phyloP scores from a whole-genome alignment of 2,329 filamentous ascomycete genomes.

The Xylaria sp. region DNA sequence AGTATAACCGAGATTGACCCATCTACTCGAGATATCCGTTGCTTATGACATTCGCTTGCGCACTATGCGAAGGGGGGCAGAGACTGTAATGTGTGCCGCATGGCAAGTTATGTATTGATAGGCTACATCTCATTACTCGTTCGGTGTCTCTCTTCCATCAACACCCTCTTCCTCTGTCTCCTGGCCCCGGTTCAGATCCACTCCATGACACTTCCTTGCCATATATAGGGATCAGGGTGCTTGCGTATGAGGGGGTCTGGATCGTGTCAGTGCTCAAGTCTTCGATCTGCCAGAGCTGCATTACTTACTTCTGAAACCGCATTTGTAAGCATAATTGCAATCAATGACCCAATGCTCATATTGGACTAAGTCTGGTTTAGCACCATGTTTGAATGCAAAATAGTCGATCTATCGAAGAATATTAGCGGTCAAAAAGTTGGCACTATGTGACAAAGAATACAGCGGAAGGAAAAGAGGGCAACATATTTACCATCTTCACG shows the following conservation, averaged over 20 bases:
- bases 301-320: slow-evolving; percentile 46
- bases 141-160: background rate
- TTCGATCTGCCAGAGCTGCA: background rate
- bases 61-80: background rate
- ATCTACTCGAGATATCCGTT: background rate
- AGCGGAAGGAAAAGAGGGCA: background rate
- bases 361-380: slow-evolving; percentile 41
- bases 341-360: slow-evolving; percentile 49
- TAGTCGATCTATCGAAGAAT: slow-evolving; percentile 38
- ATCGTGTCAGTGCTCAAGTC: slow-evolving; percentile 27
- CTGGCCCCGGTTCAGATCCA: slow-evolving; percentile 40
- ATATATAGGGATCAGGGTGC: slow-evolving; percentile 47
- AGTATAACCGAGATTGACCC: background rate
- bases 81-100: background rate
- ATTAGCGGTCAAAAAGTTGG: slow-evolving; percentile 15
- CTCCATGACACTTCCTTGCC: slow-evolving; percentile 47
- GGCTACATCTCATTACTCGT: background rate
- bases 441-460: background rate
- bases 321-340: slow-evolving; percentile 43
- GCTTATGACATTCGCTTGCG: background rate
- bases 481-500: slow-evolving; percentile 39
- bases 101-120: background rate
- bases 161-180: background rate
- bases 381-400: slow-evolving; percentile 44
- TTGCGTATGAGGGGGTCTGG: slow-evolving; percentile 46